Evolutionary conservation across 2,329 filamentous ascomycete species (phyloP).

Genomic region (Hortaea werneckii): DNA sequence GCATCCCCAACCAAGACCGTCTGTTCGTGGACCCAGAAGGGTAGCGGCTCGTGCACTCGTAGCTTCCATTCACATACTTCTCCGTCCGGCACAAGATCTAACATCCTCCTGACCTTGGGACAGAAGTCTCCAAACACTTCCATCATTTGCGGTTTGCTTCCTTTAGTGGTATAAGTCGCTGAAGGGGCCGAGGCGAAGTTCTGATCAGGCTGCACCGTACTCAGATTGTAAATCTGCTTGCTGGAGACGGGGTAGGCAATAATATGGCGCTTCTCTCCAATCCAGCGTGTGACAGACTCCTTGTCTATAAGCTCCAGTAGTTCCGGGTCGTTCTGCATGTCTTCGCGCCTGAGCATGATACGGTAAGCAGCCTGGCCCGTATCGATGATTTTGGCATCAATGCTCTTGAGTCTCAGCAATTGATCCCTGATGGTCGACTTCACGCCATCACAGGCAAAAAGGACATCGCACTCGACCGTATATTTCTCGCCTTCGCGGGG

Average conservation of each 20-base stretch:
- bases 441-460: constrained; percentile 40
- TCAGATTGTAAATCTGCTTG: constrained; percentile 58
- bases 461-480: constrained; percentile 39
- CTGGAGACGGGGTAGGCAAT: constrained; percentile 66
- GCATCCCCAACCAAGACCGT: constrained; percentile 49
- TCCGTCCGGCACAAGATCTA: constrained; percentile 52
- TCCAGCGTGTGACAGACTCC: constrained; percentile 63
- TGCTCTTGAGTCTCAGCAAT: constrained; percentile 45
- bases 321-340: constrained; percentile 58
- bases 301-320: constrained; percentile 56
- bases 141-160: constrained; percentile 51
- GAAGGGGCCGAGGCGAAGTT: constrained; percentile 50
- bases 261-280: constrained; percentile 64
- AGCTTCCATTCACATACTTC: constrained; percentile 59
- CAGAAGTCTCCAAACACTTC: constrained; percentile 51
- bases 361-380: constrained; percentile 70
- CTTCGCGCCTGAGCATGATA: constrained; percentile 60
- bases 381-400: constrained; percentile 49
- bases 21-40: constrained; percentile 49
- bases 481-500: constrained; percentile 46
- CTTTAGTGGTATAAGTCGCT: constrained; percentile 54
- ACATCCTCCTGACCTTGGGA: constrained; percentile 49
- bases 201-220: constrained; percentile 50
- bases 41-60: constrained; percentile 50
- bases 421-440: constrained; percentile 37